Conservation (phyloP, 768 basidiomycete species). For the Phanerochaete sordida region DNA sequence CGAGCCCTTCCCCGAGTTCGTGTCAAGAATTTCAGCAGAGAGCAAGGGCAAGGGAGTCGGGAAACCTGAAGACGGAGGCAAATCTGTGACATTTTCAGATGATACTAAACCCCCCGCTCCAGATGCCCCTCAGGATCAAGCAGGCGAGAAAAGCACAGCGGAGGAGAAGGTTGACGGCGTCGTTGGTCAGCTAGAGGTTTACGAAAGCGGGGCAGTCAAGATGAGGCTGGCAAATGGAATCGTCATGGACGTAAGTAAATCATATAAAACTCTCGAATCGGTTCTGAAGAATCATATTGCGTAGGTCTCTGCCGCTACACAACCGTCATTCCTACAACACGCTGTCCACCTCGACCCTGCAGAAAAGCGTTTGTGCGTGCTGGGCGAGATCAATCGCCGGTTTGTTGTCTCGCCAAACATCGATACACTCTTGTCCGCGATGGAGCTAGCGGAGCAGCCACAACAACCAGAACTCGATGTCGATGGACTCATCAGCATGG, state of each 20-base stretch:
- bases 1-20: slow-evolving; percentile 74
- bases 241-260: slow-evolving; percentile 77
- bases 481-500: slow-evolving; percentile 55
- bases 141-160: slow-evolving; percentile 9
- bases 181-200: slow-evolving; percentile 82
- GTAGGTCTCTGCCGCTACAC: slow-evolving; percentile 79
- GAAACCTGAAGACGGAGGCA: slow-evolving; percentile 25
- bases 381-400: slow-evolving; percentile 85
- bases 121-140: slow-evolving; percentile 23
- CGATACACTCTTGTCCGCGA: slow-evolving; percentile 63
- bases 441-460: slow-evolving; percentile 50
- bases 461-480: slow-evolving; percentile 30
- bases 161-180: slow-evolving; percentile 57
- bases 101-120: slow-evolving; percentile 51
- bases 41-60: slow-evolving; percentile 28
- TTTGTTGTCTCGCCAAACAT: slow-evolving; percentile 85
- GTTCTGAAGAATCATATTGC: not conserved
- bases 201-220: slow-evolving; percentile 81
- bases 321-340: slow-evolving; percentile 86
- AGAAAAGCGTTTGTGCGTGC: slow-evolving; percentile 57
- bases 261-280: no score
- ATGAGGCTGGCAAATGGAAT: slow-evolving; percentile 82
- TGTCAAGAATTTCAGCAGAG: slow-evolving; percentile 32
- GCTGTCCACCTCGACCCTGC: slow-evolving; percentile 67
- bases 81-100: slow-evolving; percentile 62